Evolutionary conservation across 371 early-diverging fungal genomes (phyloP), one percentile per base, ranked within the genome.

Genomic region (Astathelohania contejeani): DNA sequence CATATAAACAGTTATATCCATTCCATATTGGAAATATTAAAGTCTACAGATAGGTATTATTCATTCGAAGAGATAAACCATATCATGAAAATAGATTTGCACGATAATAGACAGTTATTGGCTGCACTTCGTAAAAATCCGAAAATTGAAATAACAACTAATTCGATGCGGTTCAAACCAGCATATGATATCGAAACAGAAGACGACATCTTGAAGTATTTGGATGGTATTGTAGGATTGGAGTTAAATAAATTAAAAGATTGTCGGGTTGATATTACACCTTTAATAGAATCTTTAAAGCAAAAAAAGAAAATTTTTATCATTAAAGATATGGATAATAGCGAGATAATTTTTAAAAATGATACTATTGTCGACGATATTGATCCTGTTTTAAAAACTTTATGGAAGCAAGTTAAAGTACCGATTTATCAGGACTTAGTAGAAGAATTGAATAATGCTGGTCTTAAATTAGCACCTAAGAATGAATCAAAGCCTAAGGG

Each of bases 1-100:
- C 75, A 75, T 52, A 53, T 59, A 24, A 75, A 75, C 59, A 68
- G 59, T 22, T 70, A 72, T 54, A 65, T 75, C 14, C 73, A 71
- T 45, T 53, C 63, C 9, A 71, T 75, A 14, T 27, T 75, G 4
- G 63, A 53, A 9, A 23, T 57, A 0, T 20, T 75, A 10, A 72
- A 67, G 43, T 50, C 59, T 22, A 3, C 60, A 27, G 44, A 55
- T n/a, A 19, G 58, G 6, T 35, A 49, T 25, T 20, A 66, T 3
- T 44, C 69, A 1, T 73, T 68, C 40, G 40, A 45, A n/a, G 73
- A 73, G 20, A 49, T 75, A 28, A 57, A 71, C 16, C 20, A 43
- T 28, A 43, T 59, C 44, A 56, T 58, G 43, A 54, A 62, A 4
- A 66, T 73, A 12, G 46, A 64, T 42, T 25, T 75, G n/a, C 46